Percentiles rank a stretch among this genome's conserved stretches.
Conservation (phyloP, 1,139 yeast species). For the Nakaseomyces kungkrabaensis region DNA sequence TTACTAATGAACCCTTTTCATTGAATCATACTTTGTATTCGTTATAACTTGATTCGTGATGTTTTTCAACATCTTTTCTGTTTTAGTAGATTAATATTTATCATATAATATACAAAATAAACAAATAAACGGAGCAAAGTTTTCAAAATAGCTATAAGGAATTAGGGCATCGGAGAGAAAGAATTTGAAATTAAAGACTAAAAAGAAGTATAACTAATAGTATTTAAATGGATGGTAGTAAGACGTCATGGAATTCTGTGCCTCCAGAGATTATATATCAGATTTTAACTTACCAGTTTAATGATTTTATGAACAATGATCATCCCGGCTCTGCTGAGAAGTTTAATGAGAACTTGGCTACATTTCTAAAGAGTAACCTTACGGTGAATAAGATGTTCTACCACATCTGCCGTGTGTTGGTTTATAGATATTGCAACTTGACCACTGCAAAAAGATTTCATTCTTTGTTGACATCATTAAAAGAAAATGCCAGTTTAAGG, state of each 20-base stretch:
- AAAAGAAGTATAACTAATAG: background rate
- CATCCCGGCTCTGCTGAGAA: conserved; percentile 31
- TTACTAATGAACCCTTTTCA: too few relatives aligned
- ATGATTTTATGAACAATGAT: conserved; percentile 32
- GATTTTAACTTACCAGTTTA: conserved; percentile 32
- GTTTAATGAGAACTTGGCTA: conserved; percentile 28
- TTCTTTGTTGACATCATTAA: conserved; percentile 52
- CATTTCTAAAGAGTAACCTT: conserved; percentile 31
- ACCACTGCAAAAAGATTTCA: conserved; percentile 78
- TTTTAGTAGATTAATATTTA: too few relatives aligned
- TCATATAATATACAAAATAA: too few relatives aligned
- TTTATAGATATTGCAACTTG: conserved; percentile 37
- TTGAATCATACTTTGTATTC: too few relatives aligned
- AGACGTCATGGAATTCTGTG: conserved; percentile 5
- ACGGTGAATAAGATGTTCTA: conserved; percentile 32
- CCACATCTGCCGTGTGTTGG: conserved; percentile 29
- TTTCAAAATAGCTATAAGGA: too few relatives aligned
- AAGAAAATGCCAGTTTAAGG: conserved; percentile 43
- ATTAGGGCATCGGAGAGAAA: too few relatives aligned
- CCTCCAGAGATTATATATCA: conserved; percentile 34
- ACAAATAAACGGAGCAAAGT: too few relatives aligned
- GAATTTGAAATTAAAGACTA: background rate
- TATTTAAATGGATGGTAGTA: background rate
- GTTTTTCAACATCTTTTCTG: too few relatives aligned
- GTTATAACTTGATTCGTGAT: too few relatives aligned